These are phyloP conservation scores for Lactarius tabidus DNA, from an alignment of 768 basidiomycete genomes.

Conservation along the genomic window DNA sequence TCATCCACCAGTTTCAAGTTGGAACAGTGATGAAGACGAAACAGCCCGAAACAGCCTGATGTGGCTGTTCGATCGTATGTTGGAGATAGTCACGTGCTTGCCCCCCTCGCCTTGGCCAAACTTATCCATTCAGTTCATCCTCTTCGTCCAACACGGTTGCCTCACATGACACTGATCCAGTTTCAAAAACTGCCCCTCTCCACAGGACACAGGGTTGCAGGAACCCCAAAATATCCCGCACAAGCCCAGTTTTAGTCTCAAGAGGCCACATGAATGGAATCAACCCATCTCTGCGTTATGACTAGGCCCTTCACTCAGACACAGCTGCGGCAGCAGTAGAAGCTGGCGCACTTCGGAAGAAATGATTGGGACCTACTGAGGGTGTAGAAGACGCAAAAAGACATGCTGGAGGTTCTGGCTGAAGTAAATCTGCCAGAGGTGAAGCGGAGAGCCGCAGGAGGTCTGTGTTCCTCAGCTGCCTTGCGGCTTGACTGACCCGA, in stretches of 20 bases:
- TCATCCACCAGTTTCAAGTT: too few species aligned
- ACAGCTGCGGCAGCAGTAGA: slow-evolving; percentile 46
- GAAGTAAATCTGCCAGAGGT: slow-evolving; percentile 77
- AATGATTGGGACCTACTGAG: slow-evolving; percentile 14
- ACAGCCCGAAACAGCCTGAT: too few species aligned
- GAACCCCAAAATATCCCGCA: not conserved
- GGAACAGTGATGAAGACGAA: too few species aligned
- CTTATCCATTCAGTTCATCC: not conserved
- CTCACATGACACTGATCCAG: not conserved
- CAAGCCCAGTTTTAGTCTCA: too few species aligned
- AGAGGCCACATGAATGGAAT: too few species aligned
- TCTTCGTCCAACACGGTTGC: not conserved
- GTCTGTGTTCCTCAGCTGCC: slow-evolving; percentile 40
- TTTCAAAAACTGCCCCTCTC: not conserved
- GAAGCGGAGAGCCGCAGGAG: slow-evolving; percentile 60
- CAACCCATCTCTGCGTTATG: slow-evolving; percentile 63
- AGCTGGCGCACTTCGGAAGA: slow-evolving; percentile 37
- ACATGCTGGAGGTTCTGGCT: slow-evolving; percentile 57
- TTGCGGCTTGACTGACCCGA: not conserved
- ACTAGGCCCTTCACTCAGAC: slow-evolving; percentile 72
- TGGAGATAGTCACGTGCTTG: too few species aligned
- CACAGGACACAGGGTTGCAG: slow-evolving; percentile 3
- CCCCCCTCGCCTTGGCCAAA: too few species aligned
- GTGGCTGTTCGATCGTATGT: too few species aligned
- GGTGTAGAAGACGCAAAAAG: slow-evolving; percentile 36